Base-by-base conservation (phyloP, 2,329 filamentous ascomycete species). In the Juglanconis sp. region DNA sequence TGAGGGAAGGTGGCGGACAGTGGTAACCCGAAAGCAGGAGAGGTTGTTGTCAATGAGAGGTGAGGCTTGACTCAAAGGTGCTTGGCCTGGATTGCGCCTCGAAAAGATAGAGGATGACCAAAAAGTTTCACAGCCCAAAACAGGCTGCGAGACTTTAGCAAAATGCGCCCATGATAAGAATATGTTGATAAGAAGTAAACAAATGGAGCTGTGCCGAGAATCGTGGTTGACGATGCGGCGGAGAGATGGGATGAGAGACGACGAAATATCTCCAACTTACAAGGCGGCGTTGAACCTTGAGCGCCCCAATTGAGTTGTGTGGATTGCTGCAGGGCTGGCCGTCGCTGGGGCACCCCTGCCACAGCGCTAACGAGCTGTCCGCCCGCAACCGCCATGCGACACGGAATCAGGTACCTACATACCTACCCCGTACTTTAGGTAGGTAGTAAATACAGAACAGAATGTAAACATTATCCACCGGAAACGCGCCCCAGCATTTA, bases 111-210 rank as follows among this genome's bases (percentile, higher is more conserved):
- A 56, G 36, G 36, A 56, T 36, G 24, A 56, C 68, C 67, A 66
- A 64, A 17, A 76, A 77, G 72, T 68, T 70, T 72, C 79, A 82
- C 82, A 84, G 81, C 81, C 56, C 5, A 46, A 32, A 31, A 32
- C 36, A 63, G 70, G 81, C 82, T 75, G 82, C 72, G 76, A 74
- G 73, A 70, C 70, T 75, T 77, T 77, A 83, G 73, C 75, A 72
- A 72, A 72, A 73, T 68, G 71, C 74, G 72, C 73, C 77, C 81
- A 84, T 83, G 47, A 64, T 57, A 62, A 68, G 10, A 17, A 17
- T 17, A 47, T 47, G 15, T 11, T 8, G 44, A 17, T 17, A 5
- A 3, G 44, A 17, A 47, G 5, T 47, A 10, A 30, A 30, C 44
- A 30, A 47, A 5, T 17, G 17, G 17, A 47, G 44, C 8, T 4